Conservation (phyloP, 1,284 basidiomycete genomes). For the Ceratobasidium sp. region DNA sequence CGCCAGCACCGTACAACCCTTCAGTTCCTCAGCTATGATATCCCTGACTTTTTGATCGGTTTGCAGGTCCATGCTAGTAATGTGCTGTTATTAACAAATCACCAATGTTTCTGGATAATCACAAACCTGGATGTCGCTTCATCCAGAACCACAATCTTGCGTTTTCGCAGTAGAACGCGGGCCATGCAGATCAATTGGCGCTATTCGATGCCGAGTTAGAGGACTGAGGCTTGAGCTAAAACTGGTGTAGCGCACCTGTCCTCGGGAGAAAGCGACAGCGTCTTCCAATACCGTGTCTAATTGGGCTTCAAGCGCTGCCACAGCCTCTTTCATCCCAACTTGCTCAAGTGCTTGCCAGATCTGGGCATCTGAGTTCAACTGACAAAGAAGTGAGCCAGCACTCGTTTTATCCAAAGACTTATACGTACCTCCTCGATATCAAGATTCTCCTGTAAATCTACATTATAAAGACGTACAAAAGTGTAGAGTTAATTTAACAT, state of each 20-base stretch:
- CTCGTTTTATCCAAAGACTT: too few species aligned
- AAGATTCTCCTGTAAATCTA: conserved; percentile 2
- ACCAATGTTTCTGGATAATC: neutral
- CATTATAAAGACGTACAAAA: too few species aligned
- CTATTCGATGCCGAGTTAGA: neutral
- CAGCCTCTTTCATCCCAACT: conserved; percentile 8
- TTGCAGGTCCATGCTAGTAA: conserved; percentile 13
- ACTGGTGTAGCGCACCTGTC: neutral
- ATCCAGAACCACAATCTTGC: conserved; percentile 15
- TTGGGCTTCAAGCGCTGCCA: conserved; percentile 3
- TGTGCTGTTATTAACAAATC: neutral
- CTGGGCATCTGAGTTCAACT: neutral
- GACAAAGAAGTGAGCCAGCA: neutral
- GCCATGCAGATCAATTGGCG: conserved; percentile 19
- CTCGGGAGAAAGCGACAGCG: conserved; percentile 1
- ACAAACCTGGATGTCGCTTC: conserved; percentile 12
- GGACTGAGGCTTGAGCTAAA: neutral
- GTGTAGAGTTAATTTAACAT: neutral
- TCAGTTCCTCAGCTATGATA: neutral
- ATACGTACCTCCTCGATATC: conserved; percentile 11
- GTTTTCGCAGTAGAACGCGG: conserved; percentile 10
- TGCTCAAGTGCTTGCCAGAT: conserved; percentile 30
- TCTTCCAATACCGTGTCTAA: conserved; percentile 10
- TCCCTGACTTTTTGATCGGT: neutral
- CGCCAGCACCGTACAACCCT: conserved; percentile 5